Evolutionary conservation across 257 asterid genomes (phyloP).

Genomic region (Gardenia jasminoides): DNA sequence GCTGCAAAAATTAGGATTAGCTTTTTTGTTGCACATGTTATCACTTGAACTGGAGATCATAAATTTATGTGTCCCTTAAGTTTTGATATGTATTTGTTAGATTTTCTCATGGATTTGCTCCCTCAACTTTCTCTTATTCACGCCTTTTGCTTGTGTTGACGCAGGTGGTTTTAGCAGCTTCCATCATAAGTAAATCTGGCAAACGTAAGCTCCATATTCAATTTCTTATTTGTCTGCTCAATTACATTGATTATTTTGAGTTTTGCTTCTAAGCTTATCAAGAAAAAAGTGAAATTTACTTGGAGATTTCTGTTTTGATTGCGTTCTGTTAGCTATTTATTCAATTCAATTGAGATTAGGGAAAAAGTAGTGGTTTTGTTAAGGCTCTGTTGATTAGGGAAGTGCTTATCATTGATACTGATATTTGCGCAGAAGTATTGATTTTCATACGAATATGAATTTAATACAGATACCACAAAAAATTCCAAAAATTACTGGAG

Average conservation of each 20-base stretch:
- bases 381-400: not conserved
- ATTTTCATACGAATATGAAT: not conserved
- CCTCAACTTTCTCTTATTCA: not conserved
- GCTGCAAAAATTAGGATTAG: not conserved
- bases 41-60: not conserved
- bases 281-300: not conserved
- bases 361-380: not conserved
- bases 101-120: not conserved
- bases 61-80: not conserved
- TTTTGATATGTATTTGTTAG: not conserved
- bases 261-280: not conserved
- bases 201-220: constrained; percentile 52
- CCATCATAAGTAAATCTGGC: constrained; percentile 81
- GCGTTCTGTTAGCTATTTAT: not conserved
- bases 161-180: constrained; percentile 95
- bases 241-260: not conserved
- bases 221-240: not conserved
- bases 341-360: not conserved
- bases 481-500: not conserved
- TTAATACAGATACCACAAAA: not conserved
- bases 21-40: not conserved
- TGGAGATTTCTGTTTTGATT: not conserved
- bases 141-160: constrained; percentile 10
- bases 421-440: not conserved
- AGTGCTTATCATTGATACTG: not conserved